These are phyloP conservation scores for Trypanosoma vivax DNA, from an alignment of 208 protist genomes.

Conservation along the genomic window DNA sequence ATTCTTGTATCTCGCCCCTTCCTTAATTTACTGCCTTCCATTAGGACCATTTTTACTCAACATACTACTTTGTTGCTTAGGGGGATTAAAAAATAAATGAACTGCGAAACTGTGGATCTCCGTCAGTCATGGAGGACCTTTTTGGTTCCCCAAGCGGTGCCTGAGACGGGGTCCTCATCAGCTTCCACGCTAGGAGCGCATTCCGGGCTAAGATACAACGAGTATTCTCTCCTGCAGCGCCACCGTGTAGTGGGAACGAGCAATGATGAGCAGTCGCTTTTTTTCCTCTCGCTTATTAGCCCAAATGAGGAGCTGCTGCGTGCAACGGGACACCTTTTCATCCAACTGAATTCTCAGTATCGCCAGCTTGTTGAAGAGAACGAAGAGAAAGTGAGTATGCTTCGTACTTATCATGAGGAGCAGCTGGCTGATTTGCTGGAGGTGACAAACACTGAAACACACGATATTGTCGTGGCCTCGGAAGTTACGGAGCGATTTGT, in stretches of 20 bases:
- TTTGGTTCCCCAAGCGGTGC: background rate
- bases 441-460: slow-evolving; percentile 29
- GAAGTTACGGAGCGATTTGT: slow-evolving; percentile 51
- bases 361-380: slow-evolving; percentile 17
- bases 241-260: slow-evolving; percentile 11
- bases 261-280: slow-evolving; percentile 28
- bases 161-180: no score
- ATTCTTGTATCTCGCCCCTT: background rate
- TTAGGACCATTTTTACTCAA: background rate
- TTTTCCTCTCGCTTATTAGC: slow-evolving; percentile 59
- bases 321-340: slow-evolving; percentile 39
- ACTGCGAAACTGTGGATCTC: slow-evolving; percentile 10
- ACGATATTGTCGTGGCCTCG: slow-evolving; percentile 61
- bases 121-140: slow-evolving; percentile 17
- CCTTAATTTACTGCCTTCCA: background rate
- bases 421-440: slow-evolving; percentile 55
- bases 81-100: background rate
- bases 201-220: background rate
- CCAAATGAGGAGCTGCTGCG: slow-evolving; percentile 42
- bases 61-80: background rate
- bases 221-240: slow-evolving; percentile 17
- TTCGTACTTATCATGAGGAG: slow-evolving; percentile 46
- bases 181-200: no score
- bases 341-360: slow-evolving; percentile 56
- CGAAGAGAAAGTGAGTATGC: slow-evolving; percentile 13